Evolutionary conservation across 192 early-diverging fungal species (phyloP).

Genomic region (Kickxella alabastrina): DNA sequence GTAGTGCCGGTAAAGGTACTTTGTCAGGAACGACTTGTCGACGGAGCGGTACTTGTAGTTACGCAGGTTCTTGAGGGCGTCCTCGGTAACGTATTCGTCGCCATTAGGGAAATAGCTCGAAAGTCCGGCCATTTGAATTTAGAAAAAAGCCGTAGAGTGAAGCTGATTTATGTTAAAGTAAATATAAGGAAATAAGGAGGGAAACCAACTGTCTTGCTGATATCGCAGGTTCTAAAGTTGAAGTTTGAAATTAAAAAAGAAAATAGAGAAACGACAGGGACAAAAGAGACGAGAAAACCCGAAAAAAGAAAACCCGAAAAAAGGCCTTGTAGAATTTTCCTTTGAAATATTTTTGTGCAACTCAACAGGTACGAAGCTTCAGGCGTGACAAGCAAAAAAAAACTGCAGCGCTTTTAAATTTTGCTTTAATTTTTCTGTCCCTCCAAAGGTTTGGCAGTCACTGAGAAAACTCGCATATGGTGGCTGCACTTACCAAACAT

Average conservation of each 20-base stretch:
- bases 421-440: too few relatives aligned
- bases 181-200: background rate
- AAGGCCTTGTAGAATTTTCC: background rate
- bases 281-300: background rate
- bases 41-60: slow-evolving; percentile 76
- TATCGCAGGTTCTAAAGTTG: too few relatives aligned
- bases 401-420: background rate
- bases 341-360: too few relatives aligned
- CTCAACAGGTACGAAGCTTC: too few relatives aligned
- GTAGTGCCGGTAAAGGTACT: slow-evolving; percentile 80
- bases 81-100: slow-evolving; percentile 63
- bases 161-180: background rate
- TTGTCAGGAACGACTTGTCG: slow-evolving; percentile 79
- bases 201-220: background rate
- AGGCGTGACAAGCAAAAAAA: background rate
- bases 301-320: background rate
- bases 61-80: slow-evolving; percentile 65
- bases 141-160: background rate
- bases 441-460: too few relatives aligned
- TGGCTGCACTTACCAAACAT: background rate
- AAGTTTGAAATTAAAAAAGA: background rate
- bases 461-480: too few relatives aligned
- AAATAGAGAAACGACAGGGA: slow-evolving; percentile 9
- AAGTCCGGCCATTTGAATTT: slow-evolving; percentile 15
- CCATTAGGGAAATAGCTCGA: slow-evolving; percentile 44